Conservation (phyloP, 2,329 filamentous ascomycete genomes). For the Lomentospora prolificans region DNA sequence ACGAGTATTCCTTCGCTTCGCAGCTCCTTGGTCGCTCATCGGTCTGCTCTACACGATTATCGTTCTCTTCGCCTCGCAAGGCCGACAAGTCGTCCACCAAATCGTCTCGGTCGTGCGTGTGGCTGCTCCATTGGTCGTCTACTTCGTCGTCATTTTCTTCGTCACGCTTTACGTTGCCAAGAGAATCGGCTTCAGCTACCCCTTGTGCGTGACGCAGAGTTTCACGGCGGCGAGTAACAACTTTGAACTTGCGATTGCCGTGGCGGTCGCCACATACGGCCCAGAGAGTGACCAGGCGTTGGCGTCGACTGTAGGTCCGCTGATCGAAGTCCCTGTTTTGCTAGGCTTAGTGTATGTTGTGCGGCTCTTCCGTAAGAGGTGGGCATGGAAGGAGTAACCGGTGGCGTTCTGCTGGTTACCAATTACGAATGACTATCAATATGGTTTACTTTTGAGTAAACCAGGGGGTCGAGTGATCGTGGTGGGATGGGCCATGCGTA, state of each 20-base stretch:
- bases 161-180: constrained; percentile 52
- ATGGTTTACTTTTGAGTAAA: too few relatives aligned
- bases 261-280: constrained; percentile 74
- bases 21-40: constrained; percentile 66
- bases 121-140: constrained; percentile 69
- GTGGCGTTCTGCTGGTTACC: too few relatives aligned
- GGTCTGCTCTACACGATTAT: constrained; percentile 82
- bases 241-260: constrained; percentile 84
- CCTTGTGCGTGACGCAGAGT: constrained; percentile 63
- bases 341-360: constrained; percentile 68
- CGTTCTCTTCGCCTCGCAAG: constrained; percentile 77
- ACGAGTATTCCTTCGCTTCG: constrained; percentile 56
- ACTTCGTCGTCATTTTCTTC: constrained; percentile 69
- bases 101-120: constrained; percentile 76
- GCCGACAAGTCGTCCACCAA: constrained; percentile 66
- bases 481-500: too few relatives aligned
- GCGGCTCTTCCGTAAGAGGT: constrained; percentile 44
- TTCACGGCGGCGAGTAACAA: constrained; percentile 90
- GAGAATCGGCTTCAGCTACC: constrained; percentile 65
- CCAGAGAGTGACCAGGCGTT: constrained; percentile 69
- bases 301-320: constrained; percentile 71
- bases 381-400: constrained; percentile 41
- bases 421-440: too few relatives aligned
- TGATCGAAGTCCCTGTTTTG: constrained; percentile 80
- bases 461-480: too few relatives aligned